Base-by-base conservation (phyloP, 2,329 filamentous ascomycete species). In the Hypomyces rosellus region DNA sequence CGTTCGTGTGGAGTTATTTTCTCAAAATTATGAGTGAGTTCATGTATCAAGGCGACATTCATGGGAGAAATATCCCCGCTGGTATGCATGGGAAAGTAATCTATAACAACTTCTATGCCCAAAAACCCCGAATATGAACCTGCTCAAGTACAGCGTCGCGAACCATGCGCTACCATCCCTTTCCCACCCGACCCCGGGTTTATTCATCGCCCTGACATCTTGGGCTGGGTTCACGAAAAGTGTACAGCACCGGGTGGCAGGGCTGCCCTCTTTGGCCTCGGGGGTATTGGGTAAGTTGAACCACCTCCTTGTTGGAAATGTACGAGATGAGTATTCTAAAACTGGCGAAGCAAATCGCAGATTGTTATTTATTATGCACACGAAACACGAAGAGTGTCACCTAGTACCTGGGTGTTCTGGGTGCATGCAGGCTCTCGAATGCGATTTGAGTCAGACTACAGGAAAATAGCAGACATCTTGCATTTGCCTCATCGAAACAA, bases 231-330 rank as follows among this genome's bases (percentile, higher is more conserved):
- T 20, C 42, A 47, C 14, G 13, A 56, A 15, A 53, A 54, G 50
- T 63, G 57, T 37, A 49, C 50, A 8, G 34, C 54, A 12, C 53
- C 55, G 2, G 38, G 46, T 1, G 41, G 46, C 2, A 60, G 62
- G 1, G 56, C 65, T 6, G 65, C 64, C 2, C 59, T 69, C 8
- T 57, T 64, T 0, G 67, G 68, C n/a, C 49, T 70, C 2, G 68
- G 67, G 4, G 66, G 68, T 14, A 57, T 67, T 36, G 54, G 68
- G 48, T 55, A 50, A 33, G 34, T 20, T 38, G 14, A n/a, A 12
- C 14, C 12, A 14, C 5, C 11, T n/a, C 12, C 16, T 14, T n/a
- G 12, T 38, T 38, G 14, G 11, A 16, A 38, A n/a, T 14, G 4
- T 16, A 14, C 3, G 6, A n/a, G 16, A n/a, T n/a, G 3, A 38